Evolutionary conservation across 805 yeast genomes (phyloP).

Genomic region (Yarrowia sp.): DNA sequence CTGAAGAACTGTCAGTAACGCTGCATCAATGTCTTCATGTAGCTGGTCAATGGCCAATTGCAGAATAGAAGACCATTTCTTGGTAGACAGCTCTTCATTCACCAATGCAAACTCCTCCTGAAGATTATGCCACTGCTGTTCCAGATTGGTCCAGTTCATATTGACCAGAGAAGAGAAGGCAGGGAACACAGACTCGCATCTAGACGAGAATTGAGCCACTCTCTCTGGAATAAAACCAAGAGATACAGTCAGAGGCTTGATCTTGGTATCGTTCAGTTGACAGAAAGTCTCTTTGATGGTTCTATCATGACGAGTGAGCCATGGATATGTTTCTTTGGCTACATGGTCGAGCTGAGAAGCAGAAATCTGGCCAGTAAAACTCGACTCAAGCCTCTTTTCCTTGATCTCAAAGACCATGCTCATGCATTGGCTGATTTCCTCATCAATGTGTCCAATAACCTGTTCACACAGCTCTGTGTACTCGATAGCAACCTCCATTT

Average conservation of each 20-base stretch:
- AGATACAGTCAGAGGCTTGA: conserved; percentile 44
- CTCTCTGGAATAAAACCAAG: conserved; percentile 44
- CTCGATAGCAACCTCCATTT: conserved; percentile 45
- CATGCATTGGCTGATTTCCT: conserved; percentile 43
- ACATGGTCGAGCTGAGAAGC: conserved; percentile 31
- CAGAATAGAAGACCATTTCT: conserved; percentile 43
- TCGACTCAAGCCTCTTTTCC: conserved; percentile 39
- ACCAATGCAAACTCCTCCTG: conserved; percentile 40
- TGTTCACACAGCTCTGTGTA: conserved; percentile 46
- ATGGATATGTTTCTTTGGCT: conserved; percentile 42
- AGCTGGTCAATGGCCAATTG: conserved; percentile 18
- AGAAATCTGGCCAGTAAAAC: conserved; percentile 2
- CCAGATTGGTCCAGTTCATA: conserved; percentile 41
- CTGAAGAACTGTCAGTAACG: conserved; percentile 10
- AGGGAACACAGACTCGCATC: conserved; percentile 43
- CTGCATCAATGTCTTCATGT: conserved; percentile 16
- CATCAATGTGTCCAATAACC: conserved; percentile 44
- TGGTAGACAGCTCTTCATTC: conserved; percentile 43
- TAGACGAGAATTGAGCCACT: conserved; percentile 42
- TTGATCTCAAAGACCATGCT: conserved; percentile 43
- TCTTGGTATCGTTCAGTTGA: conserved; percentile 40
- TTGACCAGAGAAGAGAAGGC: conserved; percentile 41
- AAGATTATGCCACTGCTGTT: conserved; percentile 40
- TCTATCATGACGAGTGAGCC: conserved; percentile 41
- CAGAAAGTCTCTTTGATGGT: conserved; percentile 41